Conservation (phyloP, 2,329 filamentous ascomycete species). For the Monilinia aucupariae region DNA sequence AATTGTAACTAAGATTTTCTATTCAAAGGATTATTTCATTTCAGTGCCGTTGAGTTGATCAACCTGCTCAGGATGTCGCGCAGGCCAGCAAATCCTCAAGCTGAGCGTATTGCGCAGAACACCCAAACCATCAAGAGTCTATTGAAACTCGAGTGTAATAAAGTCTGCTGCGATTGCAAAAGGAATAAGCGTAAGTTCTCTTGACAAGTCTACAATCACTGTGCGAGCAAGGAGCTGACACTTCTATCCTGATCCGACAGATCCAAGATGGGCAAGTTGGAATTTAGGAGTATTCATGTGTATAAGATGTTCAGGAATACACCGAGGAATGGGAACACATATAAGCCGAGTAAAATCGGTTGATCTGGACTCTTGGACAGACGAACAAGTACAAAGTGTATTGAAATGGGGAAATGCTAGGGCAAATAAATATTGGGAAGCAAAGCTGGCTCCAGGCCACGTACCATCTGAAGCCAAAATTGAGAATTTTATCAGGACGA, state of each 20-base stretch:
- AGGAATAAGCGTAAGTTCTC: slow-evolving; percentile 82
- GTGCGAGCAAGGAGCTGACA: background rate
- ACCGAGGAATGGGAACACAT: slow-evolving; percentile 97
- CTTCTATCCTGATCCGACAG: slow-evolving; percentile 41
- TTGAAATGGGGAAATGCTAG: slow-evolving; percentile 92
- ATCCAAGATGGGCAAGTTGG: slow-evolving; percentile 99
- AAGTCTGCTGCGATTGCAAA: slow-evolving; percentile 97
- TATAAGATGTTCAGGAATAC: slow-evolving; percentile 97
- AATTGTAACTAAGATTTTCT: background rate
- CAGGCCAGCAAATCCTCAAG: slow-evolving; percentile 68
- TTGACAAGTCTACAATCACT: background rate
- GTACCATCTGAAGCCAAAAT: slow-evolving; percentile 96
- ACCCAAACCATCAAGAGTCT: slow-evolving; percentile 89
- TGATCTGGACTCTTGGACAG: slow-evolving; percentile 96
- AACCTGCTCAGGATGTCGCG: slow-evolving; percentile 64
- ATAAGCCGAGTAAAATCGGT: slow-evolving; percentile 98
- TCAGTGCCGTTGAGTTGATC: background rate
- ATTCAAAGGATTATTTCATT: background rate
- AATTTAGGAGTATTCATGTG: slow-evolving; percentile 96
- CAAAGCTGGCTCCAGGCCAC: slow-evolving; percentile 85
- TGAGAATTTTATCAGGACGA: slow-evolving; percentile 98
- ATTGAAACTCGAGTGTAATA: slow-evolving; percentile 91
- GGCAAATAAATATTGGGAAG: slow-evolving; percentile 99
- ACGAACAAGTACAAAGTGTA: slow-evolving; percentile 92
- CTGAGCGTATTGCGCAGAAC: slow-evolving; percentile 88